Evolutionary conservation across 805 yeast genomes (phyloP), one percentile per base, ranked within the genome.

Genomic region (Teunomyces kruisii): DNA sequence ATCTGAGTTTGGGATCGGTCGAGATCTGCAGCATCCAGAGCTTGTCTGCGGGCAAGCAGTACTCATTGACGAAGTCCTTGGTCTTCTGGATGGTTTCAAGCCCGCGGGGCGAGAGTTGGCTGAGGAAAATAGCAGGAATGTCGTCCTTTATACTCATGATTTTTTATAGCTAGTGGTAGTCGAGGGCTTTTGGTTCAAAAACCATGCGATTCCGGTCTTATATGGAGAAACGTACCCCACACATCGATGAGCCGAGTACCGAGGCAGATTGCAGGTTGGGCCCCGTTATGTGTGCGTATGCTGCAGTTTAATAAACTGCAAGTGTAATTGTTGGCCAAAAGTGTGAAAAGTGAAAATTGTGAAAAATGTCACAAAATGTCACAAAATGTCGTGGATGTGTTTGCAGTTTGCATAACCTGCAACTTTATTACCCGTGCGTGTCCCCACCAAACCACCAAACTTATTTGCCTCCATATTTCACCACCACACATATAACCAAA

Each of bases 21-120:
- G 66, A 58, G 22, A 78, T 57, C 47, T 76, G 81, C 3, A 50
- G 47, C 30, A 65, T 58, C 56, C 68, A 79, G 10, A 74, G 52
- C n/a, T 59, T 56, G 50, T 78, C 83, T 2, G 79, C 81, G 6
- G 88, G 86, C 30, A 77, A 49, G 54, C 83, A 76, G 53, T 79
- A 82, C 29, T 73, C 68, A 32, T 78, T 78, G 14, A 82, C 83
- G 56, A 81, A 81, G 42, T 69, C 68, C 52, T 75, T 75, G 37
- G 62, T 54, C 39, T 64, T 69, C 46, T 67, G 65, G 45, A 72
- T 71, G 28, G 72, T 58, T 35, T 67, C 74, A 31, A 67, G 47
- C 3, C 72, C 76, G 22, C 54, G 54, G 2, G 72, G 69, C 3
- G 67, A 58, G 26, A 72, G 28, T 44, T 69, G 58, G 44, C 67